A percentile compares a stretch with the other conserved stretches of the same genome.
Evolutionary conservation across 768 basidiomycete genomes (phyloP).

Genomic region (Clathrus columnatus): DNA sequence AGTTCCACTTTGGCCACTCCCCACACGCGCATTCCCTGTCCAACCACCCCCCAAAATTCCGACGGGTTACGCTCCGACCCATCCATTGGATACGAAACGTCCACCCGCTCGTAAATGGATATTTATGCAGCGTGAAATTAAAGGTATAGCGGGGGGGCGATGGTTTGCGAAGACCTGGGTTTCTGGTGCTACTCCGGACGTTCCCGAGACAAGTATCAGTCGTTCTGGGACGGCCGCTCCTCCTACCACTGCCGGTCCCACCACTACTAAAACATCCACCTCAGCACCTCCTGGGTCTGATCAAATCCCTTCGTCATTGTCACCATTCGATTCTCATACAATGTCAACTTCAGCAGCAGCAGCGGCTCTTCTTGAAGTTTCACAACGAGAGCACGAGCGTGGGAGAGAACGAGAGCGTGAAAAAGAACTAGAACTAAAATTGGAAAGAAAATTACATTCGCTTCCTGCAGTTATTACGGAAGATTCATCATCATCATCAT

Average conservation of each 20-base stretch:
- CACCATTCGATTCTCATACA: not conserved
- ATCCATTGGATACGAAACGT: constrained; percentile 57
- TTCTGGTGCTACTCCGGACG: constrained; percentile 19
- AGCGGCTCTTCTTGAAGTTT: not conserved
- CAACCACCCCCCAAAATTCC: constrained; percentile 71
- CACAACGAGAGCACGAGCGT: not conserved
- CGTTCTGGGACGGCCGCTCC: not conserved
- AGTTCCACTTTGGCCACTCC: constrained; percentile 67
- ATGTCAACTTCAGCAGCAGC: not conserved
- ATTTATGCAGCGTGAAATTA: constrained; percentile 62
- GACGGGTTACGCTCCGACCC: constrained; percentile 58
- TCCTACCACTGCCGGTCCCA: not conserved
- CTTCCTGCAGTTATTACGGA: not conserved
- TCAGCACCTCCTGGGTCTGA: not conserved
- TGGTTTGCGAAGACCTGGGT: constrained; percentile 80
- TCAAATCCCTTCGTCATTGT: not conserved
- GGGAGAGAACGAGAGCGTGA: not conserved
- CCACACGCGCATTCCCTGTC: constrained; percentile 76
- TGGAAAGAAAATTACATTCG: not conserved
- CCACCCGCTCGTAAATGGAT: constrained; percentile 67
- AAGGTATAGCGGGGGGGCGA: constrained; percentile 75
- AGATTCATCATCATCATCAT: not conserved
- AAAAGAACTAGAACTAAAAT: not conserved
- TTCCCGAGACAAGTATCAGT: not conserved
- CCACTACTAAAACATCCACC: not conserved